Base-by-base conservation (phyloP, 352 stramenopile genomes). In the Phytophthora pluvialis region DNA sequence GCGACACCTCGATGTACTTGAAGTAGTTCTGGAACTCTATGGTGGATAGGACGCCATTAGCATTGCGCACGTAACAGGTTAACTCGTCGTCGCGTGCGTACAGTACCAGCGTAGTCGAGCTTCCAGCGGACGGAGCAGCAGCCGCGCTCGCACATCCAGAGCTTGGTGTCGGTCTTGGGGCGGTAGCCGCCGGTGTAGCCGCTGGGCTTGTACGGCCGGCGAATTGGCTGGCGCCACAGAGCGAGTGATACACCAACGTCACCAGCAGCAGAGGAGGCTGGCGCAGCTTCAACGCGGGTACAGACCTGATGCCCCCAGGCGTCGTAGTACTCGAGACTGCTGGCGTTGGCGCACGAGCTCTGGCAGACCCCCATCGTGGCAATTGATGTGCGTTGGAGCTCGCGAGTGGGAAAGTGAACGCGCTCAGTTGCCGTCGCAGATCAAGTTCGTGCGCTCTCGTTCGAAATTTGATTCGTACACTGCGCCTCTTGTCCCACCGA, bases 101-200 rank as follows among this genome's bases (percentile, higher is more conserved):
- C n/a, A n/a, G 13, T 65, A 84, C 78, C 78, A 35, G 78, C 82
- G 38, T 91, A 91, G 67, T 89, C 80, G 46, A 91, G 80, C 48
- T 91, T 91, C 80, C 79, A 87, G 32, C 80, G 82, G 53, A 91
- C 80, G 25, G 78, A 89, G 53, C 82, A 91, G 74, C 82, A 91
- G 44, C 82, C 82, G 13, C 72, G 64, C 10, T 80, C 77, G 38
- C 82, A 91, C 42, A 80, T 78, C 81, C 80, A 90, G 38, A 88
- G 71, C 57, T 83, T 84, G 2, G 60, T 64, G 25, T 70, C 64
- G 36, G 39, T 31, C 60, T 69, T 75, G 26, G 51, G 33, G 21
- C 55, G 26, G 31, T 45, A 64, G n/a, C n/a, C n/a, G 52, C 56
- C 18, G 15, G 46, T 38, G 45, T 49, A 46, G 36, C 46, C n/a